Evolutionary conservation across 352 stramenopile species (phyloP).

Genomic region (Pythium dissotocum): DNA sequence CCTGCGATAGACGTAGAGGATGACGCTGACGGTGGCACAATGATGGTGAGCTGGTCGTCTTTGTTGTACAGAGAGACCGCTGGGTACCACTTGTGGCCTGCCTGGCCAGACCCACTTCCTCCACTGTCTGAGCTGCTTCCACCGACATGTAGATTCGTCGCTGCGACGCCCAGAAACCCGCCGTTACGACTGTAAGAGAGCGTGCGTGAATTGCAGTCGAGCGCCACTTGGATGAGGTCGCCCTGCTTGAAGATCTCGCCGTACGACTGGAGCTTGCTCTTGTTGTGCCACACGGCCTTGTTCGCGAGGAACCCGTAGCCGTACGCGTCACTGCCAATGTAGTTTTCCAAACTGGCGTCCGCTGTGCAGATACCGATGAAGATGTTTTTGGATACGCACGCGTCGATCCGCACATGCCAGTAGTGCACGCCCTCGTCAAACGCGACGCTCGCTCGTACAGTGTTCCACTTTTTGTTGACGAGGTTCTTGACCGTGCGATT

Average conservation of each 20-base stretch:
- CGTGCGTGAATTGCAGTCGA: conserved; percentile 83
- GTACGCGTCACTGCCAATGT: conserved; percentile 84
- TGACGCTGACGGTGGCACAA: conserved; percentile 33
- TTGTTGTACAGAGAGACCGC: conserved; percentile 93
- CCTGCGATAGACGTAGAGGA: background rate
- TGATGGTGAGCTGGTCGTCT: conserved; percentile 81
- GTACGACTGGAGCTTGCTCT: conserved; percentile 86
- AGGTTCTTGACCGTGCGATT: conserved; percentile 85
- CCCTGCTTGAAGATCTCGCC: conserved; percentile 92
- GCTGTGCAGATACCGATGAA: conserved; percentile 86
- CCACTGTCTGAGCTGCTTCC: background rate
- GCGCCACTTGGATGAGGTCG: conserved; percentile 79
- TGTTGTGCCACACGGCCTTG: conserved; percentile 93
- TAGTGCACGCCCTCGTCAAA: conserved; percentile 83
- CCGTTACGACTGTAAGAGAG: conserved; percentile 88
- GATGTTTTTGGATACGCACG: conserved; percentile 91
- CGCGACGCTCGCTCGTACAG: conserved; percentile 57
- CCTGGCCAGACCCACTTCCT: background rate
- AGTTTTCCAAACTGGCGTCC: conserved; percentile 84
- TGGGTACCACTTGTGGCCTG: conserved; percentile 72
- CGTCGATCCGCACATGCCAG: conserved; percentile 89
- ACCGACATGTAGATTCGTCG: conserved; percentile 57
- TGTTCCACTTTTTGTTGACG: conserved; percentile 91
- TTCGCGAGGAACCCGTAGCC: conserved; percentile 92
- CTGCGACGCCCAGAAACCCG: conserved; percentile 81